phyloP scores from a whole-genome alignment of 1,284 basidiomycete species.

The Ustilago crameri region DNA sequence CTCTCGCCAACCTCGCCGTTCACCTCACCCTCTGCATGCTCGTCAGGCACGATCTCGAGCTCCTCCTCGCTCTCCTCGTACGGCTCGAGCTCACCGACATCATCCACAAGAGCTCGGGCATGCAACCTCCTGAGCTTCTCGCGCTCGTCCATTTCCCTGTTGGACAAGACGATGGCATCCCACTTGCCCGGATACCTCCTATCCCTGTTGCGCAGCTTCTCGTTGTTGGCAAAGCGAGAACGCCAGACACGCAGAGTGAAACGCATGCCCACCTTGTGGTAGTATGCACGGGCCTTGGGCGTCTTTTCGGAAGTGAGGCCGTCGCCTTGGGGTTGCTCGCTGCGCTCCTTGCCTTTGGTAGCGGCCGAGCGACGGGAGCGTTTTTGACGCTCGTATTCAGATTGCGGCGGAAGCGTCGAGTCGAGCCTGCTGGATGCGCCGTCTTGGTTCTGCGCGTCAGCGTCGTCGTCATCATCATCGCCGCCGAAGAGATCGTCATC shows the following conservation, averaged over 20 bases:
- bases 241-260: conserved; percentile 62
- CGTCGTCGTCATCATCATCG: conserved; percentile 43
- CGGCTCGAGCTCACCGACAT: conserved; percentile 48
- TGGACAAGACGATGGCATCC: conserved; percentile 54
- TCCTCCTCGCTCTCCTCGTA: conserved; percentile 53
- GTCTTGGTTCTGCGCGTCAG: conserved; percentile 7
- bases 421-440: conserved; percentile 18
- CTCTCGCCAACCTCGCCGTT: conserved; percentile 7
- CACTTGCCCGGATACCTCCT: conserved; percentile 57
- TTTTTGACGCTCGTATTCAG: conserved; percentile 50
- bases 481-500: conserved; percentile 54
- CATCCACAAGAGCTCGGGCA: conserved; percentile 49
- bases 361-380: conserved; percentile 33
- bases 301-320: conserved; percentile 24
- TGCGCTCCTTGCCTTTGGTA: conserved; percentile 50
- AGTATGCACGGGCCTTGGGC: conserved; percentile 56
- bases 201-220: conserved; percentile 48
- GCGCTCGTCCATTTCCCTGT: conserved; percentile 48
- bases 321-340: conserved; percentile 26
- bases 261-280: conserved; percentile 62
- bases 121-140: conserved; percentile 47
- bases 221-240: conserved; percentile 48
- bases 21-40: conserved; percentile 7
- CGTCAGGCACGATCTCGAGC: conserved; percentile 17
- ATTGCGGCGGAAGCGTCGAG: conserved; percentile 54